Evolutionary conservation across 305 asterid genomes (phyloP), one percentile per base, ranked within the genome.

Genomic region (Fraxinus platypoda): DNA sequence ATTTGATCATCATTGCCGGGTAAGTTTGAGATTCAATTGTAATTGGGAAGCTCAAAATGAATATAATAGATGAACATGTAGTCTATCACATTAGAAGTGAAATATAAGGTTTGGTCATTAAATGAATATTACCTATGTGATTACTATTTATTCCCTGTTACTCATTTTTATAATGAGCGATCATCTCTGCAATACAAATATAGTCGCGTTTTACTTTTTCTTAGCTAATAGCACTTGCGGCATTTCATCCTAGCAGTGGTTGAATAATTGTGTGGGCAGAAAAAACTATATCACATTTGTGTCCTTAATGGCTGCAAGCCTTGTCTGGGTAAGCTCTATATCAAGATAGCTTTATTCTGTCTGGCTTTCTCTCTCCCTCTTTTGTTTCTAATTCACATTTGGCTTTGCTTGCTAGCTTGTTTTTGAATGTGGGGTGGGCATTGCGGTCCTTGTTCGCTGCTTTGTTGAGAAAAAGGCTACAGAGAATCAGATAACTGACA

Each of bases 1-100:
- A 82, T 95, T 95, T 78, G 99, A 95, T 91, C 99, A 95, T 90
- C 99, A 95, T 87, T 95, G 99, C 82, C 95, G 99, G 89, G 99
- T 95, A 83, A 86, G 99, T 91, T 83, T 80, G 83, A 75, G 78
- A 30, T 85, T 73, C 78, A 52, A 26, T 83, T 59, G 57, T 62
- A 54, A 33, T 23, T 25, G 66, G 52, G 26, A 4, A 26, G 25
- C 73, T 78, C 66, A 37, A 15, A 49, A 31, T 78, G 33, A 25
- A 84, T 71, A 34, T 4, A 77, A 25, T 74, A 35, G 46, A 23
- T 35, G 21, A 13, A 46, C 57, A 46, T 13, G n/a, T 46, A 59
- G 72, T 57, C 76, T 41, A 26, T 28, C 79, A 79, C 25, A 76
- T 75, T 23, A 38, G 43, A 21, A 19, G 17, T 7, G 17, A 54